A percentile compares a stretch with the other conserved stretches of the same genome.
Conservation (phyloP, 208 protist species). For the Leptomonas pyrrhocoris region DNA sequence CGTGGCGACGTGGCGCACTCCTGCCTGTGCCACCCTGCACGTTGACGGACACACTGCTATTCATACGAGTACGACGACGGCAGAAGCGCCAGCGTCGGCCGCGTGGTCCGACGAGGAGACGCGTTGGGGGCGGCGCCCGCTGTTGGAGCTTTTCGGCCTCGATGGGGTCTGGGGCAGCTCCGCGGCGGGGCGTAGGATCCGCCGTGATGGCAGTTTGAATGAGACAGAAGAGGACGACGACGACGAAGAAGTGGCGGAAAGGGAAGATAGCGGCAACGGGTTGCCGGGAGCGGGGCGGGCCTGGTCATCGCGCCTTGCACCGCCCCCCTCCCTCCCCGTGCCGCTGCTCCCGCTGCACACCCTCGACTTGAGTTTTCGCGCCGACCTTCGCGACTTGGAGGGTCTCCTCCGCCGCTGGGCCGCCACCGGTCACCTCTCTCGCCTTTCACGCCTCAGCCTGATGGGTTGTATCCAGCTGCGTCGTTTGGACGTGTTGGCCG, state of each 20-base stretch:
- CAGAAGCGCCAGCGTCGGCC: neutral
- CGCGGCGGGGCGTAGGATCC: no score
- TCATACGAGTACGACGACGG: neutral
- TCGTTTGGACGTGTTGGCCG: conserved; percentile 4
- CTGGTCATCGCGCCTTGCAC: neutral
- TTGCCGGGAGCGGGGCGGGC: neutral
- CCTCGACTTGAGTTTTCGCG: conserved; percentile 17
- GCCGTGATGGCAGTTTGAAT: neutral
- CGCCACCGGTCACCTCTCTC: conserved; percentile 7
- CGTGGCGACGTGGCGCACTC: conserved; percentile 16
- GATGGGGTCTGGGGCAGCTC: conserved; percentile 8
- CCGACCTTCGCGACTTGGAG: conserved; percentile 5
- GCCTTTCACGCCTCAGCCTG: conserved; percentile 10
- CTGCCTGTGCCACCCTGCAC: neutral
- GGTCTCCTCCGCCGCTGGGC: neutral
- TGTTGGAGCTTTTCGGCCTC: conserved; percentile 11
- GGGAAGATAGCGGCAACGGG: no score
- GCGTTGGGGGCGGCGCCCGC: conserved; percentile 4
- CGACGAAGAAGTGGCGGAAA: neutral
- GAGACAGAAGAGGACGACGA: neutral
- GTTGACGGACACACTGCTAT: neutral
- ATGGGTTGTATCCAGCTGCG: conserved; percentile 18
- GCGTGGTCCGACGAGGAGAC: neutral
- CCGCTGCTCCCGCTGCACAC: conserved; percentile 23
- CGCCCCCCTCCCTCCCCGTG: neutral